phyloP scores from a whole-genome alignment of 2,329 filamentous ascomycete species.

The Aspergillus chevalieri region DNA sequence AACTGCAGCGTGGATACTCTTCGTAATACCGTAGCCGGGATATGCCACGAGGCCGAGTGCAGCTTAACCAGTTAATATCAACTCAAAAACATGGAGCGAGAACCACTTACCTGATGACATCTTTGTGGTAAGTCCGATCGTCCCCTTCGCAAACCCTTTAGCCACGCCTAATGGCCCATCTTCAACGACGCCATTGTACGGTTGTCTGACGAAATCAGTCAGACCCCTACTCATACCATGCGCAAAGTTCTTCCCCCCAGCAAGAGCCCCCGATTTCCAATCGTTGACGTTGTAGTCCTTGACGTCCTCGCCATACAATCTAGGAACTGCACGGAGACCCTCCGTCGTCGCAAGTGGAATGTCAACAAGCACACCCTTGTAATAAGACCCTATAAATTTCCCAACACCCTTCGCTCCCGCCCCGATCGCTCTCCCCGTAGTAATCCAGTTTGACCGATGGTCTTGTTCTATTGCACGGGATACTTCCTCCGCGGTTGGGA shows the following conservation, averaged over 20 bases:
- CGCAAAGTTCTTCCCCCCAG: constrained; percentile 29
- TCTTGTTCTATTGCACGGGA: background rate
- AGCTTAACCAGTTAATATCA: constrained; percentile 8
- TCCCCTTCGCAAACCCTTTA: constrained; percentile 31
- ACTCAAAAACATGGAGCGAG: background rate
- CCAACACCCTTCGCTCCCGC: constrained; percentile 18
- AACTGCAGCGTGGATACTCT: constrained; percentile 23
- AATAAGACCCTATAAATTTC: constrained; percentile 18
- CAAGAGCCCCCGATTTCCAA: constrained; percentile 26
- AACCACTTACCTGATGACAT: constrained; percentile 18
- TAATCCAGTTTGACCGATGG: background rate
- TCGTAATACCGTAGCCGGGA: constrained; percentile 26
- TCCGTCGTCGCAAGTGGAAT: constrained; percentile 32
- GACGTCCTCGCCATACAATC: constrained; percentile 32
- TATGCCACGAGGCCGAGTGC: constrained; percentile 26
- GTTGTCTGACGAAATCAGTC: constrained; percentile 24
- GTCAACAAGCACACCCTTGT: constrained; percentile 31
- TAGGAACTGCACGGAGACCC: constrained; percentile 29
- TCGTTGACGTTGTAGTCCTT: constrained; percentile 28
- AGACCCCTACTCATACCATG: constrained; percentile 28
- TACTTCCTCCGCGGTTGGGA: background rate
- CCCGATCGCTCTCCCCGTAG: constrained; percentile 7
- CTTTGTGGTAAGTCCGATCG: constrained; percentile 16
- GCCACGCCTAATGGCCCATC: constrained; percentile 27
- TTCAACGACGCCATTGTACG: constrained; percentile 24